These are phyloP conservation scores for Cladosporium sp. DNA, from an alignment of 2,329 filamentous ascomycete species.

Conservation along the genomic window DNA sequence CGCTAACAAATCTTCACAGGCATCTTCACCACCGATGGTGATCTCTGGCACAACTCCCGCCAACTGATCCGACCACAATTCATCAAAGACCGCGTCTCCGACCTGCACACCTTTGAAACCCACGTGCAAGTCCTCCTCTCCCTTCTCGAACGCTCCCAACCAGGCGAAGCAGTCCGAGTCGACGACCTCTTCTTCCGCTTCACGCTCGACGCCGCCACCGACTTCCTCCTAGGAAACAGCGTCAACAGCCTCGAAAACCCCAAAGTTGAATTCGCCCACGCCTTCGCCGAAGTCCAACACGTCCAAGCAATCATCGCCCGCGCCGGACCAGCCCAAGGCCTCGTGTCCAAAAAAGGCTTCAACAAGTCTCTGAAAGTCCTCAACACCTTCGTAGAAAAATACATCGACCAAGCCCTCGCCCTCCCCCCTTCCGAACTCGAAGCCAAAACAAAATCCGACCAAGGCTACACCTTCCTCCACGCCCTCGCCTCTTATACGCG, in stretches of 20 bases:
- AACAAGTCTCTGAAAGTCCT: constrained; percentile 60
- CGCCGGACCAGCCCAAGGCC: constrained; percentile 56
- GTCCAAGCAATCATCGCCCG: constrained; percentile 65
- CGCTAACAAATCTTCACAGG: constrained; percentile 27
- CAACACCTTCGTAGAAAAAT: constrained; percentile 70
- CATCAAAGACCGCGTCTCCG: constrained; percentile 75
- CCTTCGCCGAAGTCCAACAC: constrained; percentile 74
- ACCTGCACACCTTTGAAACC: constrained; percentile 74
- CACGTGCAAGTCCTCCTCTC: constrained; percentile 71
- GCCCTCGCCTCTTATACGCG: constrained; percentile 77
- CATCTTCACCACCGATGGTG: constrained; percentile 69
- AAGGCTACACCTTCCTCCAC: constrained; percentile 78
- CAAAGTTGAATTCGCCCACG: constrained; percentile 66
- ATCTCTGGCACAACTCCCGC: constrained; percentile 73
- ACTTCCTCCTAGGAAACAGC: constrained; percentile 77
- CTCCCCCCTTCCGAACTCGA: constrained; percentile 68
- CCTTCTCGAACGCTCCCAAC: constrained; percentile 45
- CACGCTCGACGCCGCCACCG: constrained; percentile 78
- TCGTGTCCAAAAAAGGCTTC: constrained; percentile 64
- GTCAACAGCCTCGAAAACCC: constrained; percentile 58
- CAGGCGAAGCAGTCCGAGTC: constrained; percentile 59
- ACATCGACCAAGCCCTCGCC: constrained; percentile 68
- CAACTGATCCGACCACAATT: constrained; percentile 82
- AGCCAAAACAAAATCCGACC: constrained; percentile 65
- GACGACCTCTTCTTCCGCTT: constrained; percentile 77